phyloP scores from a whole-genome alignment of 257 asterid species.

The Scutellaria baicalensis region DNA sequence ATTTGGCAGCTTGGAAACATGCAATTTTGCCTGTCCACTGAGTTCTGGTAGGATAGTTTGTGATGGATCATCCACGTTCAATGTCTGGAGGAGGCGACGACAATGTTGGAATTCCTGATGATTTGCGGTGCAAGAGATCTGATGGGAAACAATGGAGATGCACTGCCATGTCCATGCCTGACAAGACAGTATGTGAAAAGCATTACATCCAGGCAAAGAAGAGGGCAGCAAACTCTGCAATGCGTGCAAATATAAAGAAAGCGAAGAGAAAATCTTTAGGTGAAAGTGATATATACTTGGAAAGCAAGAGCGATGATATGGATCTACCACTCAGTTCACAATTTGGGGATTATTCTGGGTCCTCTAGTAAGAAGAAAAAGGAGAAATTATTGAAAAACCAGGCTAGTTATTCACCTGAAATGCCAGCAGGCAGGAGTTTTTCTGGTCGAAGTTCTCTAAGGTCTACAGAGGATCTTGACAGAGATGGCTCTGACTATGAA shows the following conservation, averaged over 20 bases:
- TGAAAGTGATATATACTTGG: conserved; percentile 69
- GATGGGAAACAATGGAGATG: conserved; percentile 99
- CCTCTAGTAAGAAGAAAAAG: conserved; percentile 67
- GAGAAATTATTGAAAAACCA: conserved; percentile 45
- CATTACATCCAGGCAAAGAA: conserved; percentile 99
- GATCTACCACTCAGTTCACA: conserved; percentile 67
- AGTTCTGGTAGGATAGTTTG: conserved; percentile 6
- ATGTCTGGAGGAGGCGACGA: conserved; percentile 74
- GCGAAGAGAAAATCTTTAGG: conserved; percentile 59
- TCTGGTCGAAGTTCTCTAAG: conserved; percentile 61
- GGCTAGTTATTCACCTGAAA: conserved; percentile 68
- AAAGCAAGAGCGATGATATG: conserved; percentile 96
- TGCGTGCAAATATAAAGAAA: conserved; percentile 90
- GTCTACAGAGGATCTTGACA: conserved; percentile 59
- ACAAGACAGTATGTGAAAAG: conserved; percentile 97
- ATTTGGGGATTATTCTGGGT: conserved; percentile 60
- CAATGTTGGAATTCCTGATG: conserved; percentile 80
- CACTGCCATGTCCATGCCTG: conserved; percentile 99
- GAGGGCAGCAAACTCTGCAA: conserved; percentile 98
- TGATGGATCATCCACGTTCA: conserved; percentile 78
- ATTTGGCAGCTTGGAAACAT: conserved; percentile 25
- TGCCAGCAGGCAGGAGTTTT: conserved; percentile 41
- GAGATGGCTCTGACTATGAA: conserved; percentile 60
- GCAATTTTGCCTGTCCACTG: conserved; percentile 7
- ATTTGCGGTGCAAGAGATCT: conserved; percentile 97